Evolutionary conservation across 2,329 filamentous ascomycete species (phyloP).

Genomic region (Penicillium sp.): DNA sequence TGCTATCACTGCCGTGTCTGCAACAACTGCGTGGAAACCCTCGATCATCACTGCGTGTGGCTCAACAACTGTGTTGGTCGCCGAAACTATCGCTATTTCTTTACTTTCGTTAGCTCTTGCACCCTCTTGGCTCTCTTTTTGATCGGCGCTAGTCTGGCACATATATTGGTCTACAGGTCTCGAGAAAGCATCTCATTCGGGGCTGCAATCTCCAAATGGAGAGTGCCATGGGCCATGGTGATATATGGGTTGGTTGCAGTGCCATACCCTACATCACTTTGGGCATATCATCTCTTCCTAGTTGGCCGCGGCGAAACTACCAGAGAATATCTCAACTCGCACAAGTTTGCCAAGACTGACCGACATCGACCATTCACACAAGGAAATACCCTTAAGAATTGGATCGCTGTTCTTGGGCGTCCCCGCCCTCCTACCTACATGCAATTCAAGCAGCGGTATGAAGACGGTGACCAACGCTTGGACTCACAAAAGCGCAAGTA

Average conservation of each 20-base stretch:
- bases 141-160: constrained; percentile 72
- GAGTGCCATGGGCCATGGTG: constrained; percentile 82
- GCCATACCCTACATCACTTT: constrained; percentile 78
- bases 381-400: constrained; percentile 71
- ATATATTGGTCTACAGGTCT: constrained; percentile 70
- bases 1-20: constrained; percentile 95
- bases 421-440: constrained; percentile 87
- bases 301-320: constrained; percentile 92
- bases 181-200: constrained; percentile 65
- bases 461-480: constrained; percentile 80
- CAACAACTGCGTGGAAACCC: constrained; percentile 95
- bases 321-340: constrained; percentile 89
- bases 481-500: constrained; percentile 57
- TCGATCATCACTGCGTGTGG: constrained; percentile 98
- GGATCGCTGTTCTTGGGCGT: constrained; percentile 74
- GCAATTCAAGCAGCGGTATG: constrained; percentile 74
- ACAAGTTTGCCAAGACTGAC: constrained; percentile 91
- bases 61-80: constrained; percentile 97
- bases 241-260: constrained; percentile 74
- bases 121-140: constrained; percentile 75
- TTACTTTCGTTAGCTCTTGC: constrained; percentile 79
- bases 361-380: constrained; percentile 88
- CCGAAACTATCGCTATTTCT: constrained; percentile 97
- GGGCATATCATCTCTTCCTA: constrained; percentile 86
- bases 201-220: constrained; percentile 65